Conservation (phyloP, 257 asterid genomes). For the Salvia hispanica region DNA sequence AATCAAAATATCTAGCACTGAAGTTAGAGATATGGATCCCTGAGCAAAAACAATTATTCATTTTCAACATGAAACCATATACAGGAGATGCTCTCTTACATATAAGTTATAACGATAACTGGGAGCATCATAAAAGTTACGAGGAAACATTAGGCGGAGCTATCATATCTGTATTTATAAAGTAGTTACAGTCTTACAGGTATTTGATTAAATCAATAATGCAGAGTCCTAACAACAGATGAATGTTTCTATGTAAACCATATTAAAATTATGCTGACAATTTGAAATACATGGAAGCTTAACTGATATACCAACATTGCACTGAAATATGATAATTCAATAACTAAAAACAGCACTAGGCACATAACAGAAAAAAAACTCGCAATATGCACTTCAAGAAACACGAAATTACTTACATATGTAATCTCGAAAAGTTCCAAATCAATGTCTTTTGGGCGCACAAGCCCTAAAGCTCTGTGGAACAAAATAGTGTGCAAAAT, state of each 20-base stretch:
- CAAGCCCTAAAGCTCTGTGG: slow-evolving; percentile 91
- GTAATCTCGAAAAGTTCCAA: slow-evolving; percentile 97
- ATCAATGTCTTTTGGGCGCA: slow-evolving; percentile 91
- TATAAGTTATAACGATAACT: neutral
- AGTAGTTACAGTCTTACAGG: no score
- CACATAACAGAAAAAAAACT: no score
- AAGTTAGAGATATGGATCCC: neutral
- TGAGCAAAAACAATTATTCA: slow-evolving; percentile 5
- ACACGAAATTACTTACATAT: slow-evolving; percentile 55
- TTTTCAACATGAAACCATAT: neutral
- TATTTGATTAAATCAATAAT: neutral
- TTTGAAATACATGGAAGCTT: neutral
- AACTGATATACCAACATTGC: neutral
- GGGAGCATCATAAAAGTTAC: neutral
- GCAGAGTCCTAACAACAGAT: neutral
- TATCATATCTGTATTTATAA: no score
- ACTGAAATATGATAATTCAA: no score
- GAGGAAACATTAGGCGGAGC: neutral
- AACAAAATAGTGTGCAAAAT: slow-evolving; percentile 83
- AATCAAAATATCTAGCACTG: neutral
- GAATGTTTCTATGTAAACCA: slow-evolving; percentile 3
- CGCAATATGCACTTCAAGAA: neutral
- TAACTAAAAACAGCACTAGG: no score
- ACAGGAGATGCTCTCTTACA: neutral
- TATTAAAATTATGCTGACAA: neutral